Base-by-base conservation (phyloP, 1,284 basidiomycete species). In the Cutaneotrichosporon cyanovorans region DNA sequence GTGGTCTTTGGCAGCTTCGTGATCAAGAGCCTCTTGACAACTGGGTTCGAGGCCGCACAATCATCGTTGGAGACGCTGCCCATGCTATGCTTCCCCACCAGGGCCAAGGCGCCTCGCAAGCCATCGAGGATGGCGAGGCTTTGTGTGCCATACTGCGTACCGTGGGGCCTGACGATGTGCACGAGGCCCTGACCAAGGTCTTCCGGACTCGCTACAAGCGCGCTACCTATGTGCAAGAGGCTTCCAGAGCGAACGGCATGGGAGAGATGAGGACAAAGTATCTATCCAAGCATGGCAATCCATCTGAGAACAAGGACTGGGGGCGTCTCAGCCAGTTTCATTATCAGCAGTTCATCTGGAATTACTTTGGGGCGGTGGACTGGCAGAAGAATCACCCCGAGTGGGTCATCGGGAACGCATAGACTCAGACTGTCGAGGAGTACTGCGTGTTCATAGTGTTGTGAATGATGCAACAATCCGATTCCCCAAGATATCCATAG, bases 1-100 rank as follows among this genome's bases (percentile, higher is more conserved):
- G 18, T 12, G 31, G 40, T 4, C 30, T 41, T 28, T 41, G 31
- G 20, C 65, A 66, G 47, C 53, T 69, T 2, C 55, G 63, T 15
- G 66, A 68, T 44, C 59, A 61, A 36, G 59, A 62, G 21, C 60
- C 66, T 1, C 46, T 68, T 10, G 34, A 44, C 2, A 37, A 42
- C 12, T 69, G 66, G 66, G 45, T 52, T 12, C 58, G 59, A 20
- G 59, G 57, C 9, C 45, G 53, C 2, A 50, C 58, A 5, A 59
- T 68, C 20, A 47, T 69, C 37, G 53, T 69, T 33, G 66, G 66
- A 8, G 66, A 69, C 43, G 66, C 65, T 2, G 63, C 63, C 0
- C 67, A 68, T 34, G 58, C 66, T n/a, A 65, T 39, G 56, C 56
- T 58, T 16, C 57, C 55, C 25, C 53, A 62, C 38, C 62, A 63